A percentile compares a stretch with the other conserved stretches of the same genome.
Evolutionary conservation across 129 eudicot species (phyloP).

Genomic region (Erigeron canadensis): DNA sequence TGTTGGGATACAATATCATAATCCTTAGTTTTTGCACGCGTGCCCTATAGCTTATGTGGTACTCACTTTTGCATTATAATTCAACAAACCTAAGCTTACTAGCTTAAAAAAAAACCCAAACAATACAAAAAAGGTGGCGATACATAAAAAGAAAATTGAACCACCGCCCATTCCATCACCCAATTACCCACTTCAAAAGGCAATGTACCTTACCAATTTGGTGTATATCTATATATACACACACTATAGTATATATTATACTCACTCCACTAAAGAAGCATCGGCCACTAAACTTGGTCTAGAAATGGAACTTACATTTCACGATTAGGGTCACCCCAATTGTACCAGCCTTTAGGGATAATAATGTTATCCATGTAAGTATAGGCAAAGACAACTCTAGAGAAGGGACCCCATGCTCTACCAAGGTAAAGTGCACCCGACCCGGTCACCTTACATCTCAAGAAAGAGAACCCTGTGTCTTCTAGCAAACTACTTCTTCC

Average conservation of each 20-base stretch:
- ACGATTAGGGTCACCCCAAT: slow-evolving; percentile 91
- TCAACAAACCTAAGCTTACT: slow-evolving; percentile 26
- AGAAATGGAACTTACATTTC: slow-evolving; percentile 61
- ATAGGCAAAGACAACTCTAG: slow-evolving; percentile 83
- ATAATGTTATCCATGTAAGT: slow-evolving; percentile 88
- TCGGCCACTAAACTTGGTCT: slow-evolving; percentile 35
- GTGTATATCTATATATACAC: neutral
- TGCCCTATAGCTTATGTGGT: slow-evolving; percentile 13
- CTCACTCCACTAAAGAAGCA: neutral
- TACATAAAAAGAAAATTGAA: slow-evolving; percentile 24
- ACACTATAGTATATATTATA: slow-evolving; percentile 13
- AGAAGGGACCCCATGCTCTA: slow-evolving; percentile 96
- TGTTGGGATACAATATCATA: neutral
- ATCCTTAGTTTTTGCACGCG: slow-evolving; percentile 15
- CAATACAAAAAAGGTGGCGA: slow-evolving; percentile 25
- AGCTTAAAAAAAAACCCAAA: slow-evolving; percentile 1
- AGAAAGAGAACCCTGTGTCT: slow-evolving; percentile 91
- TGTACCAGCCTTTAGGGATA: slow-evolving; percentile 90
- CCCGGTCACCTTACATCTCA: slow-evolving; percentile 84
- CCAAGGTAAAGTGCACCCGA: slow-evolving; percentile 90
- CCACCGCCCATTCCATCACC: slow-evolving; percentile 44
- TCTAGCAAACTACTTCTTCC: slow-evolving; percentile 73
- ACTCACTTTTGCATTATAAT: slow-evolving; percentile 25
- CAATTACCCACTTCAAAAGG: slow-evolving; percentile 34
- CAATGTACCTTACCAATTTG: slow-evolving; percentile 4